phyloP scores from a whole-genome alignment of 352 stramenopile genomes.

The Phytophthora capsici region DNA sequence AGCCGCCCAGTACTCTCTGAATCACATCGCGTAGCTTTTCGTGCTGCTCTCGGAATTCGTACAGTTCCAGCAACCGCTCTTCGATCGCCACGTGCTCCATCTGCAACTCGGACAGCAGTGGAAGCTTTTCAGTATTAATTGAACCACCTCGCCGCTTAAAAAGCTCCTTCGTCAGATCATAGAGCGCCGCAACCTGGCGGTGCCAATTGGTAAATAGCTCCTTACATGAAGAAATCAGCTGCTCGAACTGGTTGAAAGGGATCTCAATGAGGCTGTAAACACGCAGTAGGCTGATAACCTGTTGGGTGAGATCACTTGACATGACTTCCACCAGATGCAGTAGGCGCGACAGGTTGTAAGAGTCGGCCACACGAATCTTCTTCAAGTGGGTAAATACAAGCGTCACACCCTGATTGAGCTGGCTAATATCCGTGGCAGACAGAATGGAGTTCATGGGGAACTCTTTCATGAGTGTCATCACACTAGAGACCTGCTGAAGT shows the following conservation, averaged over 20 bases:
- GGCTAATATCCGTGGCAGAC: constrained; percentile 85
- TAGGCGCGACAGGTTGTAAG: constrained; percentile 87
- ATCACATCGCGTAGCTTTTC: constrained; percentile 91
- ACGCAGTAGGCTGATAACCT: constrained; percentile 81
- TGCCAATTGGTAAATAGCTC: constrained; percentile 90
- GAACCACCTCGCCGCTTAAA: constrained; percentile 82
- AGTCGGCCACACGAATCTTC: constrained; percentile 89
- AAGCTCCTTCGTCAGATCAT: constrained; percentile 88
- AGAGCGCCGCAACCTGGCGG: constrained; percentile 80
- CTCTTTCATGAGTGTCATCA: constrained; percentile 94
- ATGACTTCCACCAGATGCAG: constrained; percentile 87
- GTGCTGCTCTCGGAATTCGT: constrained; percentile 93
- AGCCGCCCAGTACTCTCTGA: constrained; percentile 77
- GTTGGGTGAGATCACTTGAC: constrained; percentile 85
- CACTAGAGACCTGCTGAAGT: constrained; percentile 87
- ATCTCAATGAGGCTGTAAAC: constrained; percentile 88
- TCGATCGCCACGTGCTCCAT: constrained; percentile 90
- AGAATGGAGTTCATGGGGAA: constrained; percentile 94
- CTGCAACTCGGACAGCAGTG: constrained; percentile 80
- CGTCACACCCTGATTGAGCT: constrained; percentile 82
- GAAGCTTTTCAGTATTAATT: constrained; percentile 83
- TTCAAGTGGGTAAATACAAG: constrained; percentile 91
- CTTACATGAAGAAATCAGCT: constrained; percentile 75
- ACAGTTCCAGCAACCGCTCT: constrained; percentile 86
- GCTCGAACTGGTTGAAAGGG: constrained; percentile 86